Percentiles rank a stretch among this genome's conserved stretches.
Evolutionary conservation across 2,329 filamentous ascomycete species (phyloP).

Genomic region (Orbilia brochopaga): DNA sequence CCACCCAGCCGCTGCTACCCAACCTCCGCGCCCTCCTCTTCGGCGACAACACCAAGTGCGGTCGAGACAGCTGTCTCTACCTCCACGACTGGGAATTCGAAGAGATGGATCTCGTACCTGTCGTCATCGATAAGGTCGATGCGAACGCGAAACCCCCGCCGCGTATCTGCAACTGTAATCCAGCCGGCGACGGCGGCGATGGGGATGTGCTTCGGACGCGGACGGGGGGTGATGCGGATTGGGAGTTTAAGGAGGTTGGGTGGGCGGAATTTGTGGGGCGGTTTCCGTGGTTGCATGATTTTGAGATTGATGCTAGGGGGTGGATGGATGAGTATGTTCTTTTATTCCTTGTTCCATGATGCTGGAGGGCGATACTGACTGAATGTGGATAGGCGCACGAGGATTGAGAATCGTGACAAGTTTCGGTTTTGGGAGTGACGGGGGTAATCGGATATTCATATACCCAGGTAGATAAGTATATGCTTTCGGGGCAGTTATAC

Average conservation of each 20-base stretch:
- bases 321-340: conserved; percentile 46
- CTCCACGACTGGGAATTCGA: conserved; percentile 47
- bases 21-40: conserved; percentile 31
- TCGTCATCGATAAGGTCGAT: conserved; percentile 35
- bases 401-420: conserved; percentile 31
- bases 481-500: neutral
- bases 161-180: neutral
- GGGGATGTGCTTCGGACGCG: neutral
- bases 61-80: conserved; percentile 41
- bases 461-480: neutral
- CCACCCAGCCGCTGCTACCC: conserved; percentile 14
- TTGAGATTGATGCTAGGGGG: conserved; percentile 43
- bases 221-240: conserved; percentile 10
- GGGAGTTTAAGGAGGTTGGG: conserved; percentile 40
- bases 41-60: conserved; percentile 45
- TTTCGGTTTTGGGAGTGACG: conserved; percentile 40
- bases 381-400: conserved; percentile 18
- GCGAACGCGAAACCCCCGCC: neutral
- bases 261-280: conserved; percentile 43
- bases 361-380: conserved; percentile 9
- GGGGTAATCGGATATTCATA: neutral
- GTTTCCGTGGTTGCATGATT: conserved; percentile 46
- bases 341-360: neutral
- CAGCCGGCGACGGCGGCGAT: conserved; percentile 1
- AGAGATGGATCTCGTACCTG: conserved; percentile 43